Evolutionary conservation across 331 rosid genomes (phyloP), one percentile per base, ranked within the genome.

Genomic region (Pyracantha coccinea): DNA sequence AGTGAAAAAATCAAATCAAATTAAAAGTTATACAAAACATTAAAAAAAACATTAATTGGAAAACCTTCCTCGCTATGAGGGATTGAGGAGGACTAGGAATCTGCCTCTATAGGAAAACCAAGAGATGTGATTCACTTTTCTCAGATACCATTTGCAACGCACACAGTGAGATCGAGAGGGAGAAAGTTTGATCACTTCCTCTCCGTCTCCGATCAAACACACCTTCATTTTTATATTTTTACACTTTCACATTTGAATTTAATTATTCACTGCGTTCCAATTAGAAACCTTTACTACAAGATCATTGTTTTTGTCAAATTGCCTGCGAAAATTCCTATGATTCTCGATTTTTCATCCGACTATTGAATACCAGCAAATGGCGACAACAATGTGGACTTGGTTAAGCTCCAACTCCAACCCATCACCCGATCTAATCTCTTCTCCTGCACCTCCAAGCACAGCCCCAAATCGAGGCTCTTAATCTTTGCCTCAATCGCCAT

Each of bases 401-500:
- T 75, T 25, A 87, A 88, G 87, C 88, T 89, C 58, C 91, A 83
- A 55, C 27, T 78, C 66, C 87, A 95, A 33, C 85, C 96, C 69
- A 41, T 64, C 75, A 2, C 76, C 72, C 86, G 93, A 66, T 69
- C 96, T 41, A 92, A 90, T 54, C 86, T 87, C 78, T 88, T 92
- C 84, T 25, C 89, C 25, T 83, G 94, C 41, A 77, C 47, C 71
- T 50, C 80, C 52, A 93, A 88, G 77, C 58, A 45, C 20, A 50
- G 54, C 2, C 6, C 68, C 25, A 82, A 29, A 10, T 83, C 87
- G 4, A 57, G 21, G 21, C 67, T 16, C n/a, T 27, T 86, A 7
- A 23, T 88, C 69, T 31, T 81, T 71, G 54, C 41, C 4, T 32
- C 80, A 20, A 14, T 86, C 55, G 14, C 81, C 11, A 7, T 91